Conservation (phyloP, 768 basidiomycete genomes). For the Suillus luteus region DNA sequence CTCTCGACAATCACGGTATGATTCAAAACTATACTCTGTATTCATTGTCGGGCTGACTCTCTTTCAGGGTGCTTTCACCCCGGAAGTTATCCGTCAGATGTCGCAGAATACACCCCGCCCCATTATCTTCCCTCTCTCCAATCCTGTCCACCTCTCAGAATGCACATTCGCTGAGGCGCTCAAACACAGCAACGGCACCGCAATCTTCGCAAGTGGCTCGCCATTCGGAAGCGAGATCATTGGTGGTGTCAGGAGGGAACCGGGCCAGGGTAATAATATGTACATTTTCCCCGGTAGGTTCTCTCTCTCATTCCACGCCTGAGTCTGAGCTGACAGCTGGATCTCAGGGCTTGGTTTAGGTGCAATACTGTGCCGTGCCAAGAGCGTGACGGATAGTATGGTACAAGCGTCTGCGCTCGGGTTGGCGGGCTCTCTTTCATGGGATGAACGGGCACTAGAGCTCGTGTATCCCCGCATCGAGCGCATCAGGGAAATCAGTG, state of each 20-base stretch:
- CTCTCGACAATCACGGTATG: conserved; percentile 77
- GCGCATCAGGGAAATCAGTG: conserved; percentile 85
- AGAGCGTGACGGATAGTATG: conserved; percentile 80
- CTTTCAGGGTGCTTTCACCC: conserved; percentile 68
- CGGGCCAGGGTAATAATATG: conserved; percentile 97
- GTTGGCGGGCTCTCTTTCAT: conserved; percentile 70
- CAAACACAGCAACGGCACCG: conserved; percentile 66
- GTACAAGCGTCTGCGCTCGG: conserved; percentile 86
- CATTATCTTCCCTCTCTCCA: conserved; percentile 92
- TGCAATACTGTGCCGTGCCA: conserved; percentile 68
- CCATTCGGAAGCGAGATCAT: conserved; percentile 73
- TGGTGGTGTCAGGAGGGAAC: conserved; percentile 58
- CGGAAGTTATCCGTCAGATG: conserved; percentile 75
- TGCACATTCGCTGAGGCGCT: conserved; percentile 80
- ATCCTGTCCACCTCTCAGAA: conserved; percentile 82
- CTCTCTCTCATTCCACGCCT: not conserved
- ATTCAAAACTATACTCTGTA: conserved; percentile 2
- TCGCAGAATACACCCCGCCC: conserved; percentile 76
- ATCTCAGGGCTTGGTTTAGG: conserved; percentile 70
- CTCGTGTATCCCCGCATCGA: conserved; percentile 84
- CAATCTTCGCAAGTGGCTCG: conserved; percentile 86
- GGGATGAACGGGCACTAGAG: conserved; percentile 63
- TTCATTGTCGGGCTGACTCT: not conserved
- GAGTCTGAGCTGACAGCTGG: conserved; percentile 7
- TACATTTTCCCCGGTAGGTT: conserved; percentile 70